Evolutionary conservation across 495 filamentous ascomycete genomes (phyloP), one percentile per base, ranked within the genome.

Genomic region (Penicillium roqueforti): DNA sequence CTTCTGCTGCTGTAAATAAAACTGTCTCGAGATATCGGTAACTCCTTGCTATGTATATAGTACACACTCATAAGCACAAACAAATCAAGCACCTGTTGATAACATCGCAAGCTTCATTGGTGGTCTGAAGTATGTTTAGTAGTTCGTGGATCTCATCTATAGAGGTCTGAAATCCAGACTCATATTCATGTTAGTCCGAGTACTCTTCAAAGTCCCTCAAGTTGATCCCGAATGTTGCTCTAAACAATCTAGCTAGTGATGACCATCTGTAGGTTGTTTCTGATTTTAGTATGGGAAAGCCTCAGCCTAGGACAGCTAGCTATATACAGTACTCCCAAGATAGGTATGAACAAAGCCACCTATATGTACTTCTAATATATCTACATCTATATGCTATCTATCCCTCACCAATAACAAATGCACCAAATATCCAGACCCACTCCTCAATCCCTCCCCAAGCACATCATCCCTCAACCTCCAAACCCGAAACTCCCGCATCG

Each of bases 401-500:
- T 54, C 57, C 48, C 56, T 69, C 22, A 68, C 55, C 51, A 75
- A 37, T 43, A 77, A 51, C 26, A 72, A 54, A 65, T 77, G 74
- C 14, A 76, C 69, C 55, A 77, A 47, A 69, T 75, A 76, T 46
- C 74, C 74, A 22, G 64, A 66, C 19, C 81, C 79, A 13, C 76
- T 69, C 55, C 71, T 76, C 55, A 96, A 65, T 9, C 73, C 80
- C 42, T 76, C 65, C 2, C 65, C 78, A 23, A 88, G 57, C 39
- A 81, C 58, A 32, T 75, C 69, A 61, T 90, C 85, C 8, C 83
- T 84, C n/a, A 97, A 61, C 46, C 88, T 78, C 86, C 88, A 97
- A 26, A 87, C 81, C 14, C 78, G 73, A 65, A 98, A 97, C 18
- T 58, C 59, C 26, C 67, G 60, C 55, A 80, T 61, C 55, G 96